These are phyloP conservation scores for Fagopyrum homotropicum DNA, from an alignment of 148 eudicot species.

Conservation along the genomic window DNA sequence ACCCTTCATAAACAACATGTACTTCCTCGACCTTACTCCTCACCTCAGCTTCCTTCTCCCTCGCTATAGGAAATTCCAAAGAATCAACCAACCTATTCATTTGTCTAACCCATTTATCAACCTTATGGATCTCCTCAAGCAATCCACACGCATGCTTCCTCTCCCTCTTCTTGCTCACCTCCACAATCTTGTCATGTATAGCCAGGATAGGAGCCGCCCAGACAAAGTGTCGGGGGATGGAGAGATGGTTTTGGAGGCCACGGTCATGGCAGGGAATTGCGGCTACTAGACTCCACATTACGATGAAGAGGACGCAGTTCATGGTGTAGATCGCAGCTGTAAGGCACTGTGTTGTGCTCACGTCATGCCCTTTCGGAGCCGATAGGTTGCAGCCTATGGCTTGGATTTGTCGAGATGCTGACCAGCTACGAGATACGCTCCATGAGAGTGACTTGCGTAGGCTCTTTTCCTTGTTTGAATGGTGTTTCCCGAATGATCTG, in stretches of 20 bases:
- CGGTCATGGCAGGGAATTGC: conserved; percentile 90
- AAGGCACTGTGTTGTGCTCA: conserved; percentile 47
- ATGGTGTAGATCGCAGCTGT: conserved; percentile 55
- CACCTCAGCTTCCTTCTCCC: conserved; percentile 54
- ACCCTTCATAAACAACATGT: conserved; percentile 32
- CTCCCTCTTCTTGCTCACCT: conserved; percentile 70
- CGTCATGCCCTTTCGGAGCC: conserved; percentile 52
- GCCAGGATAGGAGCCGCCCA: conserved; percentile 49
- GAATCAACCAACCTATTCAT: conserved; percentile 59
- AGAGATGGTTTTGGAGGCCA: conserved; percentile 51
- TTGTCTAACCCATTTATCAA: conserved; percentile 48
- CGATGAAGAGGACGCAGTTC: conserved; percentile 53
- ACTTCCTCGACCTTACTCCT: conserved; percentile 47
- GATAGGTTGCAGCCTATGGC: conserved; percentile 50
- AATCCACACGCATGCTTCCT: conserved; percentile 65
- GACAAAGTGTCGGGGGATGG: conserved; percentile 36
- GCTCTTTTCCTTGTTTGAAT: conserved; percentile 29
- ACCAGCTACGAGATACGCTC: conserved; percentile 86
- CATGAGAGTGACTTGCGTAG: conserved; percentile 61
- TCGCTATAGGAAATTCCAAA: conserved; percentile 38
- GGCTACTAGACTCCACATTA: conserved; percentile 79
- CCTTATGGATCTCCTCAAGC: conserved; percentile 55
- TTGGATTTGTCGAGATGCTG: conserved; percentile 69
- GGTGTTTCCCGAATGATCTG: conserved; percentile 58
- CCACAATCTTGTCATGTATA: conserved; percentile 65